A percentile compares a stretch with the other conserved stretches of the same genome.
These are phyloP conservation scores for Solanum hybrid DNA, from an alignment of 305 asterid species.

Conservation along the genomic window DNA sequence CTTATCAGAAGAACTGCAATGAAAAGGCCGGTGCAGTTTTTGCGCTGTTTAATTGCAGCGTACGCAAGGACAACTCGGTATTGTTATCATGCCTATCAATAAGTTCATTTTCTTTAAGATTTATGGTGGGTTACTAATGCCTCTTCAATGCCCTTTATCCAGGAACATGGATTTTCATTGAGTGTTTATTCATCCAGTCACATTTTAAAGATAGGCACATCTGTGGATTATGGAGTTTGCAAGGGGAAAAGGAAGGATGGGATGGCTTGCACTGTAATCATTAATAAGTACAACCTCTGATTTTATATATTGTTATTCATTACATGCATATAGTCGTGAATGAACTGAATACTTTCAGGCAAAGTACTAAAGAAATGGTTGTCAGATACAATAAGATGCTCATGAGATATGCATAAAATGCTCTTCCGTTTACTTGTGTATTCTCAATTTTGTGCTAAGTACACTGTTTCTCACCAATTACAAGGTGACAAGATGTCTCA, in stretches of 20 bases:
- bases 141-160: slow-evolving; percentile 11
- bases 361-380: background rate
- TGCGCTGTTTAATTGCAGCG: slow-evolving; percentile 58
- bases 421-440: background rate
- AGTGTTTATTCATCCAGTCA: slow-evolving; percentile 61
- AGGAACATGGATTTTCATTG: slow-evolving; percentile 77
- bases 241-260: slow-evolving; percentile 72
- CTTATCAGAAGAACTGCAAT: slow-evolving; percentile 52
- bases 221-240: slow-evolving; percentile 71
- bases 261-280: slow-evolving; percentile 44
- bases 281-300: slow-evolving; percentile 45
- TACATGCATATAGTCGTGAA: background rate
- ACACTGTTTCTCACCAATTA: background rate
- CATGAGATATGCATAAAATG: background rate
- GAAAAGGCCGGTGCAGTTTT: slow-evolving; percentile 63
- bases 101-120: background rate
- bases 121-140: background rate
- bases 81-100: slow-evolving; percentile 2
- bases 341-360: background rate
- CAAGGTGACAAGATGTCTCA: background rate
- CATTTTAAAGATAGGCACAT: slow-evolving; percentile 67
- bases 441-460: background rate
- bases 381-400: background rate
- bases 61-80: slow-evolving; percentile 70
- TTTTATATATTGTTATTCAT: background rate